These are phyloP conservation scores for Termitomyces sp. DNA, from an alignment of 1,284 basidiomycete species.

Conservation along the genomic window DNA sequence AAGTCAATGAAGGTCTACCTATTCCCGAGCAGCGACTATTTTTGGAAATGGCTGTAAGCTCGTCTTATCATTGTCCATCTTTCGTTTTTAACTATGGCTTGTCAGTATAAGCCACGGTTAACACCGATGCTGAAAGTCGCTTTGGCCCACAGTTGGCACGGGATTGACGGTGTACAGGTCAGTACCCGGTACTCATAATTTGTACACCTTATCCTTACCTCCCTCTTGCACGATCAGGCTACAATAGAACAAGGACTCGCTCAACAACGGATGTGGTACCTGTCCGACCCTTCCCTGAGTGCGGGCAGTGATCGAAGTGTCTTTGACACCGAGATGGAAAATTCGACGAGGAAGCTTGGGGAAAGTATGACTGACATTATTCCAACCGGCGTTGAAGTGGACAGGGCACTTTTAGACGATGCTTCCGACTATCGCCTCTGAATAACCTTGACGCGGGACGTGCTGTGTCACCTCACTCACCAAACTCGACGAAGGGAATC, in stretches of 20 bases:
- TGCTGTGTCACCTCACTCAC: neutral
- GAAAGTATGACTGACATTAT: constrained; percentile 17
- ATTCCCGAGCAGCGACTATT: constrained; percentile 27
- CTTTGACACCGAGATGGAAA: constrained; percentile 10
- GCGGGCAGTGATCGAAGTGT: constrained; percentile 18
- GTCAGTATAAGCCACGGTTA: constrained; percentile 26
- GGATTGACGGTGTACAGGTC: constrained; percentile 27
- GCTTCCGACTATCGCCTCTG: neutral
- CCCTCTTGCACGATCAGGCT: constrained; percentile 24
- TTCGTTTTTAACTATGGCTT: neutral
- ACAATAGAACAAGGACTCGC: constrained; percentile 21
- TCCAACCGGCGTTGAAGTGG: constrained; percentile 12
- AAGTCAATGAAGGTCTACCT: constrained; percentile 16
- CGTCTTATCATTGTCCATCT: neutral
- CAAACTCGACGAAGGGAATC: neutral
- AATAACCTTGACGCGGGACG: neutral
- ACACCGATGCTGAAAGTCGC: constrained; percentile 29
- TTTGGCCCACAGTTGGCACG: constrained; percentile 28
- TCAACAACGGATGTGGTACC: constrained; percentile 23
- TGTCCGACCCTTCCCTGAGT: constrained; percentile 10
- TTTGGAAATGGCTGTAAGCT: constrained; percentile 30
- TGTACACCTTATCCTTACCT: neutral
- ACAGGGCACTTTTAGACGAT: constrained; percentile 3
- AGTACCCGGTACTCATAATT: constrained; percentile 8
- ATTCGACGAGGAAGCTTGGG: constrained; percentile 12